Percentiles rank a stretch among this genome's conserved stretches.
These are phyloP conservation scores for Vigna trinervia DNA, from an alignment of 306 rosid genomes.

Conservation along the genomic window DNA sequence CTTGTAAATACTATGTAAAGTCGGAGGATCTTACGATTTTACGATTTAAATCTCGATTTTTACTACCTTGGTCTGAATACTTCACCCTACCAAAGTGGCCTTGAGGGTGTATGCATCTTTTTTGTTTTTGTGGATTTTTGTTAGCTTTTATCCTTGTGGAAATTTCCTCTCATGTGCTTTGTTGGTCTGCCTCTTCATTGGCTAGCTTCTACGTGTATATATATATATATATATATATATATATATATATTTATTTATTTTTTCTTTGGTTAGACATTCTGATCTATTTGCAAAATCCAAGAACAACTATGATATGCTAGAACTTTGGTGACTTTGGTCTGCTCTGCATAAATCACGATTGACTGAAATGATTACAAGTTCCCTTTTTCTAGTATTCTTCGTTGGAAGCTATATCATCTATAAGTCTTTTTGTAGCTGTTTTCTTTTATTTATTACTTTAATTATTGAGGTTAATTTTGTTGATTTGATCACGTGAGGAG, in stretches of 20 bases:
- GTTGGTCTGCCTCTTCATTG: constrained; percentile 19
- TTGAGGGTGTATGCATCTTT: background rate
- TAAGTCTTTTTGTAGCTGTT: background rate
- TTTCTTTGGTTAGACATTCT: background rate
- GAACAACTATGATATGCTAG: constrained; percentile 10
- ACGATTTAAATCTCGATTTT: too few species aligned
- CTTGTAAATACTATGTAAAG: too few species aligned
- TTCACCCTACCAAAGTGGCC: background rate
- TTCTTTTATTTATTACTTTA: background rate
- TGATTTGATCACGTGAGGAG: background rate
- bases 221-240: too few species aligned
- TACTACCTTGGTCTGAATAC: background rate
- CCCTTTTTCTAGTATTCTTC: constrained; percentile 23
- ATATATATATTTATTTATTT: too few species aligned
- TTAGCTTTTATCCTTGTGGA: constrained; percentile 6
- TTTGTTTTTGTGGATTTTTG: constrained; percentile 4
- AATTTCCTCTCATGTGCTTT: constrained; percentile 31
- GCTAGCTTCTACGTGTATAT: background rate
- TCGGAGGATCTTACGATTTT: too few species aligned
- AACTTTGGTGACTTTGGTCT: constrained; percentile 13
- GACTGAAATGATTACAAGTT: constrained; percentile 6
- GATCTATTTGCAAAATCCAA: background rate
- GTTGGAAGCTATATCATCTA: constrained; percentile 4
- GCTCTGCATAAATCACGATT: constrained; percentile 17
- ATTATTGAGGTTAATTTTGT: background rate